Evolutionary conservation across 1,139 yeast species (phyloP).

Genomic region (Debaryomyces sp.): DNA sequence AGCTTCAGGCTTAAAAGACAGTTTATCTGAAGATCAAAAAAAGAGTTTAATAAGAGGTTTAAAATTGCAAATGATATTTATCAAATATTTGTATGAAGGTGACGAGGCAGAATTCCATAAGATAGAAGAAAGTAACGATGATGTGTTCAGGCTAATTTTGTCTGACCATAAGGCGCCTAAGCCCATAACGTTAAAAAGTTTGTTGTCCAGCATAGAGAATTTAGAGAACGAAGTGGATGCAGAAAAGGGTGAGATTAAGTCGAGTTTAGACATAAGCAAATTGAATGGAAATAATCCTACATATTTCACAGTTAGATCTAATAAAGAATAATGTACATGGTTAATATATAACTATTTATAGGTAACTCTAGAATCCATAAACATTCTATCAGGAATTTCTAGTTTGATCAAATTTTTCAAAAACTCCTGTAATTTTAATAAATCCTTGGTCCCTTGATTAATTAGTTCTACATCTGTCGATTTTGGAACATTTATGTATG

Average conservation of each 20-base stretch:
- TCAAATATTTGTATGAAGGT: slow-evolving; percentile 42
- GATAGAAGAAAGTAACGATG: slow-evolving; percentile 23
- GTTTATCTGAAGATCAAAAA: slow-evolving; percentile 24
- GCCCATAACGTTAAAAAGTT: slow-evolving; percentile 26
- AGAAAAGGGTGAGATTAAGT: slow-evolving; percentile 32
- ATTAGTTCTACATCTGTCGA: slow-evolving; percentile 78
- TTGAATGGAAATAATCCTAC: slow-evolving; percentile 9
- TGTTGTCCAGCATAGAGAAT: slow-evolving; percentile 24
- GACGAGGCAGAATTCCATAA: slow-evolving; percentile 14
- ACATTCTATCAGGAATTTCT: slow-evolving; percentile 74
- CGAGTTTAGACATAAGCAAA: slow-evolving; percentile 9
- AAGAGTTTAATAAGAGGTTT: slow-evolving; percentile 33
- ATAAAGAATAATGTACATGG: slow-evolving; percentile 6
- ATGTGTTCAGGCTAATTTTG: slow-evolving; percentile 36
- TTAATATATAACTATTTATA: slow-evolving; percentile 10
- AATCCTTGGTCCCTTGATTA: slow-evolving; percentile 63
- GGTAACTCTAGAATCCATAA: slow-evolving; percentile 73
- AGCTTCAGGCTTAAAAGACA: slow-evolving; percentile 47
- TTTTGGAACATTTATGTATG: slow-evolving; percentile 68
- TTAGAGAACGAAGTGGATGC: slow-evolving; percentile 21
- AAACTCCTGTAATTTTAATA: slow-evolving; percentile 63
- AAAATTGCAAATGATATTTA: slow-evolving; percentile 48
- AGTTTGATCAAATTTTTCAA: slow-evolving; percentile 68
- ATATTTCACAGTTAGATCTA: slow-evolving; percentile 14
- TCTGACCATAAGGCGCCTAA: slow-evolving; percentile 32